Conservation (phyloP, 2,329 filamentous ascomycete genomes). For the Ophiocordyceps camponoti-saundersi region DNA sequence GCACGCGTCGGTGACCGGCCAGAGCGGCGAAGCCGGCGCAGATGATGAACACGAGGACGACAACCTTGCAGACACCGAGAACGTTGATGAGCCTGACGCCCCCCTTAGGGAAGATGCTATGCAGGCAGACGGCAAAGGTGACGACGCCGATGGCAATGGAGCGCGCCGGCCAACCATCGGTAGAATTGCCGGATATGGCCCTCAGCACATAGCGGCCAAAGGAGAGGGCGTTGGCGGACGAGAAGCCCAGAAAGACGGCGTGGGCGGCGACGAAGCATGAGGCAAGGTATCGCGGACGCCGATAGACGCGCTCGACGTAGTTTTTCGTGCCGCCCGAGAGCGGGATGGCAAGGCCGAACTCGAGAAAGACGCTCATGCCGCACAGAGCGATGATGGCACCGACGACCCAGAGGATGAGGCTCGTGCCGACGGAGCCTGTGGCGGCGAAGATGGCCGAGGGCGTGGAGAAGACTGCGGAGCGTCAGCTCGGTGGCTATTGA, state of each 20-base stretch:
- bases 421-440: conserved; percentile 30
- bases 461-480: conserved; percentile 30
- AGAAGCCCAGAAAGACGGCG: conserved; percentile 47
- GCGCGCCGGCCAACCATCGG: conserved; percentile 37
- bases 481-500: not conserved
- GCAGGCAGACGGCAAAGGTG: conserved; percentile 36
- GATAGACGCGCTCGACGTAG: conserved; percentile 54
- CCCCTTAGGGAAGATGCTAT: conserved; percentile 35
- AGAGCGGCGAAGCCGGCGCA: conserved; percentile 42
- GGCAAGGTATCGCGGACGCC: conserved; percentile 43
- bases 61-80: conserved; percentile 42
- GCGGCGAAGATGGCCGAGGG: conserved; percentile 33
- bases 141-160: conserved; percentile 36
- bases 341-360: conserved; percentile 56
- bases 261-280: conserved; percentile 47
- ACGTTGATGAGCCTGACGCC: conserved; percentile 42
- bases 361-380: conserved; percentile 43
- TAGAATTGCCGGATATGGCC: conserved; percentile 29
- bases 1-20: conserved; percentile 28
- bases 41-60: conserved; percentile 42
- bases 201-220: conserved; percentile 50
- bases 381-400: conserved; percentile 45
- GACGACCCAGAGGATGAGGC: conserved; percentile 36
- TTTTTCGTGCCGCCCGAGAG: conserved; percentile 53
- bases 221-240: conserved; percentile 52